Base-by-base conservation (phyloP, 2,329 filamentous ascomycete species). In the Huntiella abstrusa region DNA sequence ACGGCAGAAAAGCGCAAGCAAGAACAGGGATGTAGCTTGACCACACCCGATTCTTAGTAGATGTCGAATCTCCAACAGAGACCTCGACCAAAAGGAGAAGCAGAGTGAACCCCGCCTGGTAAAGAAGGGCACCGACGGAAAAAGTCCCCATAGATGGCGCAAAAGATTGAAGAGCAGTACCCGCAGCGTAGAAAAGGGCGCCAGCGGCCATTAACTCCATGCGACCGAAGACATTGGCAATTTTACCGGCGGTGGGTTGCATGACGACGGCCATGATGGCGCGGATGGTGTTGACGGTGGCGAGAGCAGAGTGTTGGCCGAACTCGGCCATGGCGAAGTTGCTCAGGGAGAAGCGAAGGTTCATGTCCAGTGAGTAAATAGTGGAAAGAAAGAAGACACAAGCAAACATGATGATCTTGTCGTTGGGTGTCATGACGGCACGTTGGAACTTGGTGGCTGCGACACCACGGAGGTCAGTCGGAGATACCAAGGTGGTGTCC, bases 1-100 rank as follows among this genome's bases (percentile, higher is more conserved):
- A 80, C 1, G 75, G 74, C 59, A 77, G 78, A 58, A 75, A 69
- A 53, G 77, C 61, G 58, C 75, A 77, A 1, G 74, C 73, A 4
- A 65, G 54, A 2, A 70, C 69, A 1, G 74, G 73, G 49, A 80
- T 64, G 54, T 76, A 80, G 41, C 70, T 75, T 62, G 78, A 79
- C 52, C 80, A 62, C 5, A 80, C 62, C 54, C 77, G 73, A 7
- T 72, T 66, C 11, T 73, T 68, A 4, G 73, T 69, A 1, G 75
- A 79, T 2, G 75, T 77, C 22, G 75, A 65, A 53, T 81, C 77
- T 38, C 68, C 75, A 38, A 80, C 62, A 48, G 81, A 67, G 53
- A 80, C 71, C 57, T 80, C 74, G 19, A 79, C 65, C 2, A 80
- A 62, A 10, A 80, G 60, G 15, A 76, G 62, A 17, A 78, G 63